Base-by-base conservation (phyloP, 1,284 basidiomycete species). In the Anthracocystis setariae region DNA sequence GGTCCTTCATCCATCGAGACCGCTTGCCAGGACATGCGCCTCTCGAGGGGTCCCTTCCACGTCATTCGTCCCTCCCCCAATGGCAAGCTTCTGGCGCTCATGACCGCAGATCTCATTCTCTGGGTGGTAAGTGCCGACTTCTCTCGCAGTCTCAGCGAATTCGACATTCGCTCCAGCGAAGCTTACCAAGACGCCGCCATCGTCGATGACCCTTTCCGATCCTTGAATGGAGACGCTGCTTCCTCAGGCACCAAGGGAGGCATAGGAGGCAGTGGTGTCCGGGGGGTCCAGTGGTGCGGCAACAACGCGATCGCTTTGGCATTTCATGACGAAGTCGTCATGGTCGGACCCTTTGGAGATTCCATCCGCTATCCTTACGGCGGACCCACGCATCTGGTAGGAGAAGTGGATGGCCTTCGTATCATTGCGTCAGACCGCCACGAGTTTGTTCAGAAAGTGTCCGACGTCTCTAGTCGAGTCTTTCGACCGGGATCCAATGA, bases 41-140 rank as follows among this genome's bases (percentile, higher is more conserved):
- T 97, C 15, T 90, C 89, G 15, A 87, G 91, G 37, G 94, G 93
- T 0, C 95, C 96, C 1, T 98, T 97, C 84, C 88, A 87, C 0
- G 90, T 91, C 73, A 88, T 98, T 54, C 88, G 90, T 0, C 89
- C 92, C 0, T 96, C 94, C 0, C 94, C 94, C 0, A 95, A 95
- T 75, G 94, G 94, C 33, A 93, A 94, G 78, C 90, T 94, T 39
- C 87, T 98, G 13, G 93, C 94, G 0, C 86, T 98, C 12, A 84
- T 96, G 37, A 93, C 90, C 0, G 88, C 87, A 51, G 86, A 70
- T 86, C 24, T 90, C 89, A 10, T 86, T 87, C 87, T 98, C 18
- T 93, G 92, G 90, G 95, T 98, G 39, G 92, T 96, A 15, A 94
- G 92, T 7, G 88, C 91, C 17, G 93, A 98, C 83, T 95, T 98